Conservation (phyloP, 768 basidiomycete genomes). For the Panaeolus cyanescens region DNA sequence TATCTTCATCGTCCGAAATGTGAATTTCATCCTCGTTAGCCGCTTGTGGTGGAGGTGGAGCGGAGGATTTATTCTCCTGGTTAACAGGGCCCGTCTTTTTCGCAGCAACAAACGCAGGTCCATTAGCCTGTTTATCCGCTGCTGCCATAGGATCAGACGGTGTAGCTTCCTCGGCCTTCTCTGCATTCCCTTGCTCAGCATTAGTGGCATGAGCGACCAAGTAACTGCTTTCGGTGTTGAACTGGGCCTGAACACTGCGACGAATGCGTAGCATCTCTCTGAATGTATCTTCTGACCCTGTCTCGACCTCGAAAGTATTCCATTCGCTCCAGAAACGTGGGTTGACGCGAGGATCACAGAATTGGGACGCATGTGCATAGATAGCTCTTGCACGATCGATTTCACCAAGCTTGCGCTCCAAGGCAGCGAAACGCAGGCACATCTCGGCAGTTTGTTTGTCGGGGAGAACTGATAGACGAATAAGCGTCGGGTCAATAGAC, state of each 20-base stretch:
- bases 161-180: constrained; percentile 44
- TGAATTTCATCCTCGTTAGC: constrained; percentile 84
- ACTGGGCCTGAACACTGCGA: constrained; percentile 96
- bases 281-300: constrained; percentile 98
- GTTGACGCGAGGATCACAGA: constrained; percentile 93
- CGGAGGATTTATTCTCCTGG: constrained; percentile 27
- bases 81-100: constrained; percentile 52
- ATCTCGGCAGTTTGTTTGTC: constrained; percentile 95
- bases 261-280: constrained; percentile 94
- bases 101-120: constrained; percentile 79
- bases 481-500: not conserved
- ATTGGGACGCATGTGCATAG: constrained; percentile 97
- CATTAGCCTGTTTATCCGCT: constrained; percentile 70
- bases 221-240: constrained; percentile 96
- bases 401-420: constrained; percentile 98
- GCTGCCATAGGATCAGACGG: constrained; percentile 85
- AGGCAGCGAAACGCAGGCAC: constrained; percentile 93
- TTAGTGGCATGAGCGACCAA: constrained; percentile 88
- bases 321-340: constrained; percentile 96
- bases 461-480: constrained; percentile 60
- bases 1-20: constrained; percentile 83
- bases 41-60: constrained; percentile 29
- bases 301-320: constrained; percentile 98
- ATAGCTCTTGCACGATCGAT: constrained; percentile 97
- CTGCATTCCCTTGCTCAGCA: constrained; percentile 58